A percentile compares a stretch with the other conserved stretches of the same genome.
These are phyloP conservation scores for Panus rudis DNA, from an alignment of 768 basidiomycete species.

Conservation along the genomic window DNA sequence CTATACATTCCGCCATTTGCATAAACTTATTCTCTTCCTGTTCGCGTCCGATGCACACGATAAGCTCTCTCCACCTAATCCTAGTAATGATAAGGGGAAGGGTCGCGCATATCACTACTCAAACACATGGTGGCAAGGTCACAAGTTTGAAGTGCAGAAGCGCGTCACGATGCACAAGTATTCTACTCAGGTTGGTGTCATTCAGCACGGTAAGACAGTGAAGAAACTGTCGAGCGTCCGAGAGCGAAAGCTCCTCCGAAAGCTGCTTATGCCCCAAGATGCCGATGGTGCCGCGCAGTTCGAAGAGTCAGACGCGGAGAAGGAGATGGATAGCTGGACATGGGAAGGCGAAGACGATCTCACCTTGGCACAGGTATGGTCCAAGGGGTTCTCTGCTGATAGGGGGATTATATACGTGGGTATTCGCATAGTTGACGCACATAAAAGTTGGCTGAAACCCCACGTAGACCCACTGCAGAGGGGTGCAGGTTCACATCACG, in stretches of 20 bases:
- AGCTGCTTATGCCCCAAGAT: slow-evolving; percentile 8
- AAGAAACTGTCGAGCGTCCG: slow-evolving; percentile 24
- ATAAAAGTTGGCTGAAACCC: too few species aligned
- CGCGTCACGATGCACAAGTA: slow-evolving; percentile 34
- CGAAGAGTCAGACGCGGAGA: slow-evolving; percentile 11
- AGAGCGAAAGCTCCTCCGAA: slow-evolving; percentile 24
- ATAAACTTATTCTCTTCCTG: slow-evolving; percentile 53
- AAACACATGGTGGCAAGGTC: slow-evolving; percentile 28
- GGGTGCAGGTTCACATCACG: slow-evolving; percentile 60
- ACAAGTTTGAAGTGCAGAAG: slow-evolving; percentile 57
- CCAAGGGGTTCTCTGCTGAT: slow-evolving; percentile 31
- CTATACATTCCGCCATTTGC: slow-evolving; percentile 63
- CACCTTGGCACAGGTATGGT: slow-evolving; percentile 54
- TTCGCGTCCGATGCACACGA: slow-evolving; percentile 31
- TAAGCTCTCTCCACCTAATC: neutral
- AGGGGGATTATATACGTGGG: slow-evolving; percentile 60
- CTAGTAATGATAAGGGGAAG: neutral
- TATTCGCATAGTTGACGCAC: slow-evolving; percentile 11
- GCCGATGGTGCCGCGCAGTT: neutral
- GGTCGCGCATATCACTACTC: slow-evolving; percentile 2
- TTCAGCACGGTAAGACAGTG: slow-evolving; percentile 30
- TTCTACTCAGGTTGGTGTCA: slow-evolving; percentile 24
- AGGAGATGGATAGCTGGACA: slow-evolving; percentile 43
- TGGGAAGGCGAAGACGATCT: slow-evolving; percentile 71
- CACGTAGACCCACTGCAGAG: neutral